phyloP scores from a whole-genome alignment of 2,329 filamentous ascomycete species.

The Hypoxylon sp. region DNA sequence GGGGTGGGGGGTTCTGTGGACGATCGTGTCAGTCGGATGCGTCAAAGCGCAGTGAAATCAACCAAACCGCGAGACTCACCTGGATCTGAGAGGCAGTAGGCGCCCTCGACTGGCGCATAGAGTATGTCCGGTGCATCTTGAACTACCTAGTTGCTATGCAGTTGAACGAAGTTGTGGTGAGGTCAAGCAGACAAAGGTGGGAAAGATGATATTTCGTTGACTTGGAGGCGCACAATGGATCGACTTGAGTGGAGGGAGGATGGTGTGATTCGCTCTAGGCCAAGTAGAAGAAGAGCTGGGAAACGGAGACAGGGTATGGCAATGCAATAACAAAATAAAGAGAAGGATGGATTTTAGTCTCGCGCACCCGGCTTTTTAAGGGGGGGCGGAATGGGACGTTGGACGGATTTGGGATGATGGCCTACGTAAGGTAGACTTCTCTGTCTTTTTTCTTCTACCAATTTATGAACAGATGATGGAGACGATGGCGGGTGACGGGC shows the following conservation, averaged over 20 bases:
- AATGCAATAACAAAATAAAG: constrained; percentile 15
- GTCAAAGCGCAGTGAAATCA: constrained; percentile 17
- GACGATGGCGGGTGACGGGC: constrained; percentile 23
- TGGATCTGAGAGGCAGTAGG: constrained; percentile 85
- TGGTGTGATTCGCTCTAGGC: constrained; percentile 2
- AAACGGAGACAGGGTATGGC: too few species aligned
- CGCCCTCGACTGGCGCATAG: constrained; percentile 96
- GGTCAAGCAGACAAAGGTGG: constrained; percentile 4
- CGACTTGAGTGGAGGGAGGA: not conserved
- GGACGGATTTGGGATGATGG: constrained; percentile 31
- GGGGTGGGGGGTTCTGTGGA: constrained; percentile 85
- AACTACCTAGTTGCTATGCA: constrained; percentile 10
- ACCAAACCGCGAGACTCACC: constrained; percentile 49
- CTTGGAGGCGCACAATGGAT: not conserved
- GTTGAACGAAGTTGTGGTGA: constrained; percentile 1
- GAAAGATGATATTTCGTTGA: not conserved
- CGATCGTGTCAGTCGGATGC: constrained; percentile 7
- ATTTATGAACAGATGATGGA: constrained; percentile 23
- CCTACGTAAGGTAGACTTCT: constrained; percentile 29
- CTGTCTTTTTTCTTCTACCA: too few species aligned
- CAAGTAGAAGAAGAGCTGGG: constrained; percentile 1
- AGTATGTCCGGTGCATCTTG: constrained; percentile 97
- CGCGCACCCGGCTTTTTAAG: constrained; percentile 24
- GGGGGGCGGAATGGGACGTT: constrained; percentile 10
- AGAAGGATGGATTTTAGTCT: constrained; percentile 18